Evolutionary conservation across 192 early-diverging fungal genomes (phyloP).

Genomic region (Linnemannia exigua): DNA sequence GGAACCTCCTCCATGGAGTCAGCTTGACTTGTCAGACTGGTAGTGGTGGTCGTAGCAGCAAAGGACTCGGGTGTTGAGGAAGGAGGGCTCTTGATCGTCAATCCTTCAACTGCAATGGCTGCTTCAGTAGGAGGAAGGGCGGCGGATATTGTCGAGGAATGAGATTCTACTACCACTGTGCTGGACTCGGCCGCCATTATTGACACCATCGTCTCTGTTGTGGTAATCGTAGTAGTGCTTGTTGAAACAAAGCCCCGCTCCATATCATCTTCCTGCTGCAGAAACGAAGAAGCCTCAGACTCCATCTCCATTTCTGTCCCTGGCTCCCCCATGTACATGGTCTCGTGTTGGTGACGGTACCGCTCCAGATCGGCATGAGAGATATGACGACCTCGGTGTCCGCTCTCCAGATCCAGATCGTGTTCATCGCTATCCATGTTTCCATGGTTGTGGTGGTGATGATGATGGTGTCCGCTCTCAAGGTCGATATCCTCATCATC

Average conservation of each 20-base stretch:
- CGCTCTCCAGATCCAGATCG: slow-evolving; percentile 45
- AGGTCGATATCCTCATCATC: slow-evolving; percentile 31
- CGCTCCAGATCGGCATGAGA: slow-evolving; percentile 41
- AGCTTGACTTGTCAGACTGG: slow-evolving; percentile 3
- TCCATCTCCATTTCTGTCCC: slow-evolving; percentile 39
- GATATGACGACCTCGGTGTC: slow-evolving; percentile 22
- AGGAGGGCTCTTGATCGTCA: slow-evolving; percentile 44
- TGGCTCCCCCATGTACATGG: slow-evolving; percentile 22
- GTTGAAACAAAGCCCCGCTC: background rate
- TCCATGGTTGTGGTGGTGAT: background rate
- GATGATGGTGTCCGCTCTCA: background rate
- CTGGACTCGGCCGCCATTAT: slow-evolving; percentile 1
- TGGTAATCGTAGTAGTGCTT: background rate
- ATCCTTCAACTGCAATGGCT: slow-evolving; percentile 41
- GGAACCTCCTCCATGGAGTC: slow-evolving; percentile 52
- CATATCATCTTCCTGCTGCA: slow-evolving; percentile 14
- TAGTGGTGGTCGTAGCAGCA: background rate
- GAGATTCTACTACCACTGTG: slow-evolving; percentile 20
- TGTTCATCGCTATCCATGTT: slow-evolving; percentile 42
- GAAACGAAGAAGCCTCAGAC: background rate
- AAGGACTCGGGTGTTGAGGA: background rate
- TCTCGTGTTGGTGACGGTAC: slow-evolving; percentile 48
- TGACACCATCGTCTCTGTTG: slow-evolving; percentile 17
- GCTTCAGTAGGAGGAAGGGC: slow-evolving; percentile 22
- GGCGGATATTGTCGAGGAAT: slow-evolving; percentile 28